Conservation (phyloP, 2,329 filamentous ascomycete genomes). For the Colletotrichum sp. region DNA sequence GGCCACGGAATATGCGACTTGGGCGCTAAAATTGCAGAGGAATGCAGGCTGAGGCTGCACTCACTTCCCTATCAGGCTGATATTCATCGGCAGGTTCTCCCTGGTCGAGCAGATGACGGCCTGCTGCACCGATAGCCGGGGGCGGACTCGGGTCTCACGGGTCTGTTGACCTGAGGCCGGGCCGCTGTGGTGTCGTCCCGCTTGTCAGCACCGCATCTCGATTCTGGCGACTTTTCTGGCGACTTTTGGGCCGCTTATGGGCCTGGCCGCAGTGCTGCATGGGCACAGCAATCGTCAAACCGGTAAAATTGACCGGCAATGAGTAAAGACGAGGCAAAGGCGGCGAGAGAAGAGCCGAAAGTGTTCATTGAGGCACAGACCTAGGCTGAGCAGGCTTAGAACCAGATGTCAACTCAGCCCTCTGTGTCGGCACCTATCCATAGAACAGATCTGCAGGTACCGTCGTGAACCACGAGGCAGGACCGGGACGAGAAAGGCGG, state of each 20-base stretch:
- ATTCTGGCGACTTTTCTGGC: background rate
- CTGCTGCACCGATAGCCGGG: background rate
- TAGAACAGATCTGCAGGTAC: slow-evolving; percentile 19
- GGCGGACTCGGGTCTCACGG: background rate
- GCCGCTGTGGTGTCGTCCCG: background rate
- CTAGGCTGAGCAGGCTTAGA: background rate
- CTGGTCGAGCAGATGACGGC: background rate
- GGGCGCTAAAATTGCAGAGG: slow-evolving; percentile 15
- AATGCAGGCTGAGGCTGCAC: background rate
- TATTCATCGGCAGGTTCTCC: background rate
- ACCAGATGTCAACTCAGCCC: background rate
- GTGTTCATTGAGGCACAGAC: slow-evolving; percentile 2
- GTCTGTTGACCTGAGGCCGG: background rate
- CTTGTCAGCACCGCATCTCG: background rate
- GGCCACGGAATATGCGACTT: slow-evolving; percentile 11
- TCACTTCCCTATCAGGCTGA: background rate
- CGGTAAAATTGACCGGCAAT: background rate
- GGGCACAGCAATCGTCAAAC: background rate
- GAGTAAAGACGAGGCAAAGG: background rate
- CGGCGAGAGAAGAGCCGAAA: background rate
- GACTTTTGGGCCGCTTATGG: background rate
- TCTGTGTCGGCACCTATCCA: slow-evolving; percentile 1
- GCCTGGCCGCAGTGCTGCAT: background rate
- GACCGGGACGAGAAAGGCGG: background rate
- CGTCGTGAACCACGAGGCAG: slow-evolving; percentile 8